Evolutionary conservation across 805 yeast species (phyloP), one percentile per base, ranked within the genome.

Genomic region (Ogataea wickerhamii): DNA sequence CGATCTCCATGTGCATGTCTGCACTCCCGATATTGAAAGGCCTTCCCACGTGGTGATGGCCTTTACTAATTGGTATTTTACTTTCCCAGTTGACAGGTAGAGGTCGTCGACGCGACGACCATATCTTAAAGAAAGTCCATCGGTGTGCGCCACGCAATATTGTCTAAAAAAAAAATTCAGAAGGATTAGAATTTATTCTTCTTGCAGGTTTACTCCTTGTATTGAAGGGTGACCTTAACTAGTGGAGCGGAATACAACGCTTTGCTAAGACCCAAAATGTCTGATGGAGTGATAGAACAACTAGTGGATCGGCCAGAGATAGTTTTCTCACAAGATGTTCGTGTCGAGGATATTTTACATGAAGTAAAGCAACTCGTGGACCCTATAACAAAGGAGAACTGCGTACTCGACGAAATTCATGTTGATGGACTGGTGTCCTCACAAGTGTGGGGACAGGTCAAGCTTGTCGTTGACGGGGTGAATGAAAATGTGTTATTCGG

Each of bases 381-480:
- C 53, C 82, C 84, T 4, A 65, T 82, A 23, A 48, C 59, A 3
- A 27, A 49, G 6, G 42, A 46, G 11, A 61, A 63, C 37, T 75
- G 93, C 1, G 82, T 84, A 5, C 67, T 91, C 16, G 96, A 88
- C 60, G 88, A 86, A 56, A 71, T 91, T 16, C 78, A 82, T 49
- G 72, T 83, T 11, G 94, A 88, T 34, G 98, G 96, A 1, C 67
- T 91, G 38, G 96, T 86, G 58, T 80, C 96, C 18, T 74, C 82
- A 27, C 98, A 91, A 57, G 88, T 93, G 0, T 91, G 91, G 87
- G 95, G 91, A 39, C 98, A 91, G 62, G 81, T 86, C 2, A 87
- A 85, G 60, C 73, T 91, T 65, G 81, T 91, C 14, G 66, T 87
- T 26, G 96, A 88, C 41, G 82, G 82, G 6, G 82, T 83, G 10